A percentile compares a stretch with the other conserved stretches of the same genome.
Evolutionary conservation across 2,329 filamentous ascomycete genomes (phyloP).

Genomic region (Dendryphion nanum): DNA sequence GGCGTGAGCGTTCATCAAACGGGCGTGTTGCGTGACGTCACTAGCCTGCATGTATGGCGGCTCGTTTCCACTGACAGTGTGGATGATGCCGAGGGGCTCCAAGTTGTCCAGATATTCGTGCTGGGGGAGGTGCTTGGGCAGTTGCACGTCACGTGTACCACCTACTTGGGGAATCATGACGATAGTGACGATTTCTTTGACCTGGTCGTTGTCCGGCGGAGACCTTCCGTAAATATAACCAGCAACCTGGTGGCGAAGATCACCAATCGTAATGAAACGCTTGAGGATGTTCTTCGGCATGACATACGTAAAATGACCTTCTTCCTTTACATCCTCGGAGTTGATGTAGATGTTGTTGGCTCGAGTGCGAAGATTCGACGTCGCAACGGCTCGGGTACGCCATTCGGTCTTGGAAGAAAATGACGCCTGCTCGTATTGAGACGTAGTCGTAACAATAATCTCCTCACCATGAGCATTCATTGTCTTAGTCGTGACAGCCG

Average conservation of each 20-base stretch:
- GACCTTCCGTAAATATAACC: conserved; percentile 93
- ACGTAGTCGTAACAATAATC: conserved; percentile 97
- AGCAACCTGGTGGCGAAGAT: conserved; percentile 93
- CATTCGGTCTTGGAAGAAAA: conserved; percentile 99
- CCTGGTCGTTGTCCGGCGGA: conserved; percentile 88
- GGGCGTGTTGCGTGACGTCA: conserved; percentile 92
- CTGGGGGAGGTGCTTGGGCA: conserved; percentile 85
- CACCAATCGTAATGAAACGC: conserved; percentile 95
- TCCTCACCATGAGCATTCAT: conserved; percentile 97
- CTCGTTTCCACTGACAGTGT: conserved; percentile 93
- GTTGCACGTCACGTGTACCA: conserved; percentile 84
- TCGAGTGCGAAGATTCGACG: conserved; percentile 87
- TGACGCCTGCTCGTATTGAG: conserved; percentile 94
- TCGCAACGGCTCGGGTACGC: conserved; percentile 94
- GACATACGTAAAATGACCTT: conserved; percentile 87
- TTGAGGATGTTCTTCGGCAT: conserved; percentile 99
- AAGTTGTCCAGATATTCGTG: conserved; percentile 84
- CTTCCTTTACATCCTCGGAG: conserved; percentile 86
- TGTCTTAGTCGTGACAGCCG: conserved; percentile 96
- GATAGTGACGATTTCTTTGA: conserved; percentile 96
- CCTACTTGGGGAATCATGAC: conserved; percentile 98
- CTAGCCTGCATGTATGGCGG: conserved; percentile 92
- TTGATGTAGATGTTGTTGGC: conserved; percentile 99
- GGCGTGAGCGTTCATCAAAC: conserved; percentile 79
- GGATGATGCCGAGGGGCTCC: conserved; percentile 91